Evolutionary conservation across 306 rosid species (phyloP), one percentile per base, ranked within the genome.

Genomic region (Sicyos baderoa): DNA sequence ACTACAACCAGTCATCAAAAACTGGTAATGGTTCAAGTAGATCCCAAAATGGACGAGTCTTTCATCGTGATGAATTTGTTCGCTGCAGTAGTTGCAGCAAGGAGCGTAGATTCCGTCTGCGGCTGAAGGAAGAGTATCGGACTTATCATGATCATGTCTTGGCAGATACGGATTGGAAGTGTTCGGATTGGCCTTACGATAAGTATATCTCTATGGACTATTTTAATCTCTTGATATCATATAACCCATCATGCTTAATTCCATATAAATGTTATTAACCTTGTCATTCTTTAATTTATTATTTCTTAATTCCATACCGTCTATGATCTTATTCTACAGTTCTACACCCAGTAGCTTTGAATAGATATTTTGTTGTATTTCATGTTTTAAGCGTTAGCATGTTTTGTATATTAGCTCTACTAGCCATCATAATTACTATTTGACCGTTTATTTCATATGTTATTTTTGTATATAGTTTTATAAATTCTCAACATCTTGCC

Each of bases 21-120:
- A 80, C 58, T 76, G 86, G 82, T 65, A 87, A 85, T 71, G 91
- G 88, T 1, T 82, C 96, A 60, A 76, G 78, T 35, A 87, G 84
- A 80, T 84, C 89, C 62, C 85, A 86, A 44, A 83, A 76, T 80
- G 96, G 96, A 47, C 80, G 90, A 29, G 80, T 74, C 65, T 80
- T 89, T 74, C 97, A 92, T 74, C 97, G 86, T 9, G 97, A 92
- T 79, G 97, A 92, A 83, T 92, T 92, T 76, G 74, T 87, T 64
- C 83, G 86, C 52, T 92, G 97, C 69, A 76, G 87, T 22, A 79
- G 72, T 47, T 92, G 97, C 87, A 83, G 79, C 78, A 89, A 45
- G 15, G 49, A 45, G 15, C 49, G 49, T 11, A 2, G 49, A 45
- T 45, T 45, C 14, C 49, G 49, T 45, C 49, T 45, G 15, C 49